Base-by-base conservation (phyloP, 2,329 filamentous ascomycete species). In the Fusarium camptoceras region DNA sequence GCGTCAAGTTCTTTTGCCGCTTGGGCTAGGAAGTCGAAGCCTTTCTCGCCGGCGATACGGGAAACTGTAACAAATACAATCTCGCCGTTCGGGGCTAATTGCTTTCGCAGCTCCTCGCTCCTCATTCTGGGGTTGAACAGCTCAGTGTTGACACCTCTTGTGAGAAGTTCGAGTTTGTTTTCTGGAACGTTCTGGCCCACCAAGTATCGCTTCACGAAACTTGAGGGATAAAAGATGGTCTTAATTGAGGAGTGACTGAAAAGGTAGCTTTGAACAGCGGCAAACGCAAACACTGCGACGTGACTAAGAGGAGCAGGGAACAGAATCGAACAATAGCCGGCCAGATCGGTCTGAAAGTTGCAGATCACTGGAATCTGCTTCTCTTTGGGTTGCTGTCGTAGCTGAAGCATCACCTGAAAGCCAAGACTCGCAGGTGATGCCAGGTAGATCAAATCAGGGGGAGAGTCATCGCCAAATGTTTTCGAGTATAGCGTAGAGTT, bases 331-430 rank as follows among this genome's bases (percentile, higher is more conserved):
- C 88, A 90, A 76, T 92, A 93, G 3, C 89, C 89, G 0, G 89
- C 87, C 12, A 93, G 81, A 75, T 92, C 90, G 2, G 90, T 93
- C 77, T 92, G 90, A 70, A 92, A 92, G 77, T 92, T 93, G 76
- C 90, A 86, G 44, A 92, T 82, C 3, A 91, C 81, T 4, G 87
- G 87, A 2, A 89, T 85, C 43, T 88, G 88, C 11, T 82, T 81
- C 31, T 85, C 81, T 24, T 77, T 77, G 16, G 83, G 81, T 56
- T 91, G 83, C 70, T 91, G 89, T 46, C 88, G 85, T 53, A 91
- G 80, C 76, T 92, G 89, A n/a, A 92, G 81, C 78, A 92, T 84
- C 57, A 92, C 87, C 68, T 92, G 90, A 72, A 92, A 92, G 6
- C 91, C 90, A 5, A 92, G 81, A 8, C 88, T 91, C 3, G 90